phyloP scores from a whole-genome alignment of 192 early-diverging fungal genomes.

The Powellomyces hirtus region DNA sequence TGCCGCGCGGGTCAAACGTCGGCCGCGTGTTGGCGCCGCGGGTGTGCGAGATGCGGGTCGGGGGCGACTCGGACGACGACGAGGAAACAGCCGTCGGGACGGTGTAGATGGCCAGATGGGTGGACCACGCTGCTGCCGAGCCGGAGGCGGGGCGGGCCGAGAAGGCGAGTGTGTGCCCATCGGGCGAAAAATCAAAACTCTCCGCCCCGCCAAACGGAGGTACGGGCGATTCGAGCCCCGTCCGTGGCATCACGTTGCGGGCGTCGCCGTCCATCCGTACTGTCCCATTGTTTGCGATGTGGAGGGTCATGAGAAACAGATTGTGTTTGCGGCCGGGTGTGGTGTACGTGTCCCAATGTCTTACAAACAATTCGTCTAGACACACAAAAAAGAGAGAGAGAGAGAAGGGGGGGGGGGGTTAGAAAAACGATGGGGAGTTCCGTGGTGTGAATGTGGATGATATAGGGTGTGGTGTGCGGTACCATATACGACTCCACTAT shows the following conservation, averaged over 20 bases:
- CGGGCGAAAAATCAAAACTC: conserved; percentile 64
- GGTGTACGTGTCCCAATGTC: conserved; percentile 71
- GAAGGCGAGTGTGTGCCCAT: conserved; percentile 68
- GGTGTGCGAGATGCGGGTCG: conserved; percentile 44
- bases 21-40: conserved; percentile 64
- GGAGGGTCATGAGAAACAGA: conserved; percentile 29
- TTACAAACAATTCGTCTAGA: conserved; percentile 68
- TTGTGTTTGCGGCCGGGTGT: conserved; percentile 18
- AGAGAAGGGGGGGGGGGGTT: too few relatives aligned
- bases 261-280: conserved; percentile 42
- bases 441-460: too few relatives aligned
- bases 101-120: conserved; percentile 69
- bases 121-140: conserved; percentile 72
- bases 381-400: conserved; percentile 43
- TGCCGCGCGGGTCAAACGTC: conserved; percentile 62
- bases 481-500: too few relatives aligned
- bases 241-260: conserved; percentile 53
- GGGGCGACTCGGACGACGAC: conserved; percentile 38
- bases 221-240: conserved; percentile 34
- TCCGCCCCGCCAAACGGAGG: conserved; percentile 57
- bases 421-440: too few relatives aligned
- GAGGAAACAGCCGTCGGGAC: conserved; percentile 50
- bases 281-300: not conserved
- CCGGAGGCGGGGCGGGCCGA: conserved; percentile 60
- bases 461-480: too few relatives aligned